Conservation (phyloP, 2,329 filamentous ascomycete genomes). For the Apiospora phragmitis region DNA sequence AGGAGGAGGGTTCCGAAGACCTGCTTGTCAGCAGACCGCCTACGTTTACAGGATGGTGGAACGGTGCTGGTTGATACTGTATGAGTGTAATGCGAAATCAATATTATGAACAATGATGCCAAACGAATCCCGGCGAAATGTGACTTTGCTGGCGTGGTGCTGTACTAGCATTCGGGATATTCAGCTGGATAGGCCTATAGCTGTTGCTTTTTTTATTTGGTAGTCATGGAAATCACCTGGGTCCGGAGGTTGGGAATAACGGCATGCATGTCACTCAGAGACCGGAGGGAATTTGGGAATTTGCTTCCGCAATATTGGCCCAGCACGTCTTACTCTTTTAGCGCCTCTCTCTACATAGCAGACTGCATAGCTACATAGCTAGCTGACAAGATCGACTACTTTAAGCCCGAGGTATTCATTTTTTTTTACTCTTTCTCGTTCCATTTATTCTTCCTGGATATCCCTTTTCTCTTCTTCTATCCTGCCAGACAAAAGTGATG, state of each 20-base stretch:
- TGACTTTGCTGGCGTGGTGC: neutral
- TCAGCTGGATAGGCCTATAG: neutral
- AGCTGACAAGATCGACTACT: neutral
- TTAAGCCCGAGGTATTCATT: neutral
- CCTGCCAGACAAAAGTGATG: neutral
- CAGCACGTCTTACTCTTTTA: neutral
- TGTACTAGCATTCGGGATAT: neutral
- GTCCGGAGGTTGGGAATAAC: neutral
- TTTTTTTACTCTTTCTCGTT: neutral
- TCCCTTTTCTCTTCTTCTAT: neutral
- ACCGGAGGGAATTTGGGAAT: neutral
- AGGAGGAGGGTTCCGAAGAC: neutral
- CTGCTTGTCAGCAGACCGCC: neutral
- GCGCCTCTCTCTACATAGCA: neutral
- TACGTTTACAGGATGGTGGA: neutral
- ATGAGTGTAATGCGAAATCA: slow-evolving; percentile 5
- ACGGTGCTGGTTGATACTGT: neutral
- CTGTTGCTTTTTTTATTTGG: neutral
- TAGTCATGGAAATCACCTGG: neutral
- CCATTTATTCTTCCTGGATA: neutral
- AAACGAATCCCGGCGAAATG: neutral
- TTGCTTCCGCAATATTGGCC: neutral
- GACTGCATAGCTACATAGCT: neutral
- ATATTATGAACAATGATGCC: neutral
- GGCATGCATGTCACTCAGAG: neutral